A percentile compares a stretch with the other conserved stretches of the same genome.
Conservation (phyloP, 73 alveolate species). For the Blepharisma japonicum region DNA sequence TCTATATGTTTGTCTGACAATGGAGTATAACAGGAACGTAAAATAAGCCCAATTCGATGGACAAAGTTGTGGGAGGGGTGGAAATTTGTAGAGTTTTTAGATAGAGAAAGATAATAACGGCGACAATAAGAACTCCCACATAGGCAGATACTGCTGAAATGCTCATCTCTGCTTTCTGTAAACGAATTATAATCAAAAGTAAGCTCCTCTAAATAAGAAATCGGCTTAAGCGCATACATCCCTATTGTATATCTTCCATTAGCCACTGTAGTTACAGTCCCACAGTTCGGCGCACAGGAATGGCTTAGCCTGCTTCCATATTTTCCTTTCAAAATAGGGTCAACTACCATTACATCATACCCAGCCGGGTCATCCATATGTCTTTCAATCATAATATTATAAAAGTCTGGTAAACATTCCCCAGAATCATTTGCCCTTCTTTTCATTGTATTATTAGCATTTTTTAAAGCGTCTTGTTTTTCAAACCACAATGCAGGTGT, state of each 20-base stretch:
- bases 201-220: constrained; percentile 91
- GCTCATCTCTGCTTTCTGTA: constrained; percentile 94
- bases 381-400: constrained; percentile 94
- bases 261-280: constrained; percentile 86
- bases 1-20: constrained; percentile 56
- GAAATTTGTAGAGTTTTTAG: constrained; percentile 69
- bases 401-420: constrained; percentile 87
- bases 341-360: constrained; percentile 88
- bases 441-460: constrained; percentile 68
- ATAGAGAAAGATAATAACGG: constrained; percentile 75
- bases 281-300: constrained; percentile 95
- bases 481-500: constrained; percentile 97
- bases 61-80: constrained; percentile 89
- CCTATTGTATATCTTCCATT: constrained; percentile 91
- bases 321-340: constrained; percentile 91
- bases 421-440: constrained; percentile 61
- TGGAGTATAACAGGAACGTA: constrained; percentile 74
- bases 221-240: constrained; percentile 95
- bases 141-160: constrained; percentile 87
- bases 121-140: constrained; percentile 86
- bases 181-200: constrained; percentile 94
- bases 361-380: constrained; percentile 95
- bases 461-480: constrained; percentile 93
- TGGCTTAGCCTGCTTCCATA: constrained; percentile 93
- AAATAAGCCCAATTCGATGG: constrained; percentile 80